Evolutionary conservation across 345 rosid species (phyloP).

Genomic region (Hibiscus mutabilis): DNA sequence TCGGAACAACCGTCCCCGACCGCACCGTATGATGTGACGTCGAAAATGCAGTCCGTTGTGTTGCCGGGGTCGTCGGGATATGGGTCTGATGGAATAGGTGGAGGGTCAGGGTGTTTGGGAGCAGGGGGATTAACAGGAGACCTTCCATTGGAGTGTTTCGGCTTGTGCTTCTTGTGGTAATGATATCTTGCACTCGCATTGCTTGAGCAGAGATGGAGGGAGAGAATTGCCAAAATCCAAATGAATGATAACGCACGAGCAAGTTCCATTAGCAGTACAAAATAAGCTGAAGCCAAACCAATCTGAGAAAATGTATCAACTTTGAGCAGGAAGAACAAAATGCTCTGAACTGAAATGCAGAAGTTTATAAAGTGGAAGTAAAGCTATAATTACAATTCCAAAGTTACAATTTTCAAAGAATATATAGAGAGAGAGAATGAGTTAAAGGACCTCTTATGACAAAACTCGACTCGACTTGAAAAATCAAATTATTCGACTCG

Average conservation of each 20-base stretch:
- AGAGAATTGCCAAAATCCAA: conserved; percentile 15
- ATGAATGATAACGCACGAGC: conserved; percentile 17
- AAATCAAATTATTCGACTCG: too few relatives aligned
- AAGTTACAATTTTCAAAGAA: neutral
- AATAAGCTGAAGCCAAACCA: conserved; percentile 6
- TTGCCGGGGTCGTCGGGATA: conserved; percentile 41
- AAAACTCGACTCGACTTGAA: too few relatives aligned
- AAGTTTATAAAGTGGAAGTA: neutral
- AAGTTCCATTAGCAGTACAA: conserved; percentile 22
- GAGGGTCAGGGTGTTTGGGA: conserved; percentile 18
- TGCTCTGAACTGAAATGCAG: too few relatives aligned
- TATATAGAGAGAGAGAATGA: neutral
- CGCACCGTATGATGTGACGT: conserved; percentile 72
- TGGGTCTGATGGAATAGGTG: conserved; percentile 56
- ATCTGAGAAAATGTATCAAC: neutral
- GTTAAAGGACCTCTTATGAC: too few relatives aligned
- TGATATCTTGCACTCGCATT: conserved; percentile 57
- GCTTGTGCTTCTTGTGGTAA: conserved; percentile 51
- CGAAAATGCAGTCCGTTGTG: conserved; percentile 37
- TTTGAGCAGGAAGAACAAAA: neutral
- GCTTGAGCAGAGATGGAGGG: conserved; percentile 26
- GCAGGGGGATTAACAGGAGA: conserved; percentile 13
- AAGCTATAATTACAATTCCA: neutral
- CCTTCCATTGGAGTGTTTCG: conserved; percentile 15
- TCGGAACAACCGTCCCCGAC: conserved; percentile 77